phyloP scores from a whole-genome alignment of 805 yeast genomes.

The Pichia membranifaciens region DNA sequence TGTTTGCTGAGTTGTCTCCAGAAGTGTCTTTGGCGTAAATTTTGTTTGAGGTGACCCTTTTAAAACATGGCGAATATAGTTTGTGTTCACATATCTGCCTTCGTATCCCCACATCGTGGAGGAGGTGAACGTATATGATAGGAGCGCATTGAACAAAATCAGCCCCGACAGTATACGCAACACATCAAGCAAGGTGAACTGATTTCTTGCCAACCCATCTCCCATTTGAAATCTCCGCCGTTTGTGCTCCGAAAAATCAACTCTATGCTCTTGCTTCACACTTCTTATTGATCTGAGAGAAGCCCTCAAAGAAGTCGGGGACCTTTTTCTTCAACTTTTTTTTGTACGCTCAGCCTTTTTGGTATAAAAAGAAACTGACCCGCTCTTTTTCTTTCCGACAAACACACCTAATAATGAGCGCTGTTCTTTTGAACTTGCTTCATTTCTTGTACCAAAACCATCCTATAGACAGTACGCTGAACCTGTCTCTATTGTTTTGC shows the following conservation, averaged over 20 bases:
- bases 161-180: conserved; percentile 42
- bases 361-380: neutral
- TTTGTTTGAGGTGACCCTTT: conserved; percentile 20
- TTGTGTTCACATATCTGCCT: conserved; percentile 42
- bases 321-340: neutral
- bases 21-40: conserved; percentile 42
- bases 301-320: conserved; percentile 1
- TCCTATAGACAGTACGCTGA: conserved; percentile 33
- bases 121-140: conserved; percentile 56
- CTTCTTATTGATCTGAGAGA: neutral
- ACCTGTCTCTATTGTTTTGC: conserved; percentile 10
- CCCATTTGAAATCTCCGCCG: neutral
- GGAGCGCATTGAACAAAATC: conserved; percentile 38
- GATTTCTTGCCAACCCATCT: neutral
- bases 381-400: neutral
- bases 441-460: conserved; percentile 29
- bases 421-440: conserved; percentile 5
- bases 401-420: neutral
- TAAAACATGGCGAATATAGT: conserved; percentile 30
- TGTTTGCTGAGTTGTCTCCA: conserved; percentile 16
- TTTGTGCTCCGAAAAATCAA: neutral
- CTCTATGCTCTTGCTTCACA: neutral
- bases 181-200: conserved; percentile 34
- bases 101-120: conserved; percentile 56
- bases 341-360: neutral